Base-by-base conservation (phyloP, 352 stramenopile genomes). In the Phytophthora podocarpi region DNA sequence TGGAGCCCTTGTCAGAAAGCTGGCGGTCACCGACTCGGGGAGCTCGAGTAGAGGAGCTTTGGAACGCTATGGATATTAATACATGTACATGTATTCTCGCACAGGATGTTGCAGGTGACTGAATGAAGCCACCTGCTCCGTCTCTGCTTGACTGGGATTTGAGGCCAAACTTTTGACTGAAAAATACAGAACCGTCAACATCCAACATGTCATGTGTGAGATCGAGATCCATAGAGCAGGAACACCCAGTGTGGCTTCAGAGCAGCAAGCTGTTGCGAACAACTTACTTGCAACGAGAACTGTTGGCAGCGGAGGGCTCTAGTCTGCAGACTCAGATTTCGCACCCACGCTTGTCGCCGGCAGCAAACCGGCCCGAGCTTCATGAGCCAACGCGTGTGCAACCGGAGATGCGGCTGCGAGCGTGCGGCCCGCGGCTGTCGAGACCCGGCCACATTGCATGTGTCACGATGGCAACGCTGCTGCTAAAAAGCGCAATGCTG, bases 161-260 rank as follows among this genome's bases (percentile, higher is more conserved):
- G 41, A 62, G 46, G 30, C 47, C 36, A 41, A 20, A n/a, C n/a
- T 11, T 12, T 36, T 31, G 27, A 31, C 27, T 31, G 41, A 46
- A 67, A 61, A 41, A 50, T 51, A 42, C 27, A 62, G 34, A 57
- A 49, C 49, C 46, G 31, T 58, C 55, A 42, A 20, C 39, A 34
- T 9, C 5, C 23, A 28, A 53, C 41, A n/a, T 47, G 20, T 34
- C 32, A 34, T 53, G 20, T 24, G 5, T 39, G 45, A 26, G 18
- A n/a, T n/a, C n/a, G n/a, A n/a, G n/a, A n/a, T n/a, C n/a, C n/a
- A 60, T 60, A 60, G 39, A 60, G 37, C 39, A 58, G 49, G 9
- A 16, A 12, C 40, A 12, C 6, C 45, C 20, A 23, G 28, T 8
- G 45, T 52, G 45, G 45, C 45, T 52, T 52, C 36, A n/a, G n/a